Percentiles rank a stretch among this genome's conserved stretches.
Evolutionary conservation across 2,329 filamentous ascomycete species (phyloP).

Genomic region (Hypoxylon sp.): DNA sequence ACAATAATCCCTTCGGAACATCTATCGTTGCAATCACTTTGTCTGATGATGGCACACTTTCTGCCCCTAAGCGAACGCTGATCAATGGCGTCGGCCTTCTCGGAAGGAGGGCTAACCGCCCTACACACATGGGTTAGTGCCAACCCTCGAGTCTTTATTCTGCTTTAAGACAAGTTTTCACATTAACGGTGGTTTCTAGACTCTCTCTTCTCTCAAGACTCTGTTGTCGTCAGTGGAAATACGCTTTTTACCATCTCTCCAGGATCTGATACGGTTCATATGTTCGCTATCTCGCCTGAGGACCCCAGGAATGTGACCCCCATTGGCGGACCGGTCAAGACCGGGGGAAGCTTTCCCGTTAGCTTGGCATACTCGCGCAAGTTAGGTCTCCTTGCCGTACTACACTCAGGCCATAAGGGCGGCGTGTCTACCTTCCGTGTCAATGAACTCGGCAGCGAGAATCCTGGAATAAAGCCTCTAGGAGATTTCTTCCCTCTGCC

Average conservation of each 20-base stretch:
- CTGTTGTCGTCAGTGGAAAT: constrained; percentile 39
- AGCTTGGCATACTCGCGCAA: constrained; percentile 46
- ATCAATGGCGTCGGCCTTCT: constrained; percentile 17
- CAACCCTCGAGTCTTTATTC: not conserved
- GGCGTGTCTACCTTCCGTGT: constrained; percentile 47
- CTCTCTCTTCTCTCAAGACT: constrained; percentile 38
- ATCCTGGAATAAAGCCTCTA: constrained; percentile 16
- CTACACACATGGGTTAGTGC: not conserved
- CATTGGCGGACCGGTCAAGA: constrained; percentile 43
- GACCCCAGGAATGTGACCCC: constrained; percentile 43
- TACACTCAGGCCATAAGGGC: constrained; percentile 42
- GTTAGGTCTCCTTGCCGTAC: constrained; percentile 45
- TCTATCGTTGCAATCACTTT: constrained; percentile 20
- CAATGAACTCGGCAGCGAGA: constrained; percentile 15
- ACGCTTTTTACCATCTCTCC: constrained; percentile 55
- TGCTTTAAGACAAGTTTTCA: not conserved
- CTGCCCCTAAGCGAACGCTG: constrained; percentile 13
- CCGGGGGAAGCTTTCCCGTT: constrained; percentile 48
- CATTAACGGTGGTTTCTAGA: constrained; percentile 15
- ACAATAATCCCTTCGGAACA: constrained; percentile 24
- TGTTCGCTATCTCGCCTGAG: constrained; percentile 45
- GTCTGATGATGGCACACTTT: constrained; percentile 13
- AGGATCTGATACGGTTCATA: constrained; percentile 47
- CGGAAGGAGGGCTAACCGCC: constrained; percentile 9
- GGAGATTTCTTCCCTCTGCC: constrained; percentile 49